Conservation (phyloP, 2,329 filamentous ascomycete species). For the Pyrenochaeta sp. region DNA sequence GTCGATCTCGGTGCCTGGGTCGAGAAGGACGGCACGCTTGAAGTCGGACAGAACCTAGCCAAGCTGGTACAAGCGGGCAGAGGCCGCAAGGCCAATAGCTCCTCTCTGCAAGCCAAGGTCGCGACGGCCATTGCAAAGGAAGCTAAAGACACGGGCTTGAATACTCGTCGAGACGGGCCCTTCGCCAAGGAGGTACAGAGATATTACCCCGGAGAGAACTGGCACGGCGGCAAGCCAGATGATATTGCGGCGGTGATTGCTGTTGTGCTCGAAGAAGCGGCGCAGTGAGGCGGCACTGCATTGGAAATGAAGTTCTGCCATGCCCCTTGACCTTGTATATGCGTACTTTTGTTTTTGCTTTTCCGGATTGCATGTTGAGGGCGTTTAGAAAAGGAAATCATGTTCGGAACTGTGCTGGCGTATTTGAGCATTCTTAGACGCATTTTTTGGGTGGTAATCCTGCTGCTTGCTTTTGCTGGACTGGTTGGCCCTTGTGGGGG, state of each 20-base stretch:
- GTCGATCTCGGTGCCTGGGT: slow-evolving; percentile 76
- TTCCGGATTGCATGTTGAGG: too few relatives aligned
- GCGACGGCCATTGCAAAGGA: slow-evolving; percentile 81
- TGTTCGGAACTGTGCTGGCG: too few relatives aligned
- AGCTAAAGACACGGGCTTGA: slow-evolving; percentile 84
- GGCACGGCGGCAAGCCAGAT: slow-evolving; percentile 91
- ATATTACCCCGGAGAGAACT: slow-evolving; percentile 84
- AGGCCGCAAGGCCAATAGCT: slow-evolving; percentile 48
- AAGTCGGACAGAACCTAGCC: slow-evolving; percentile 67
- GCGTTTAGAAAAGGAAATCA: too few relatives aligned
- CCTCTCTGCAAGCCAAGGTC: slow-evolving; percentile 77
- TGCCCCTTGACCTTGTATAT: too few relatives aligned
- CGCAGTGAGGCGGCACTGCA: too few relatives aligned
- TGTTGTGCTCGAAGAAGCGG: slow-evolving; percentile 41
- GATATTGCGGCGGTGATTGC: slow-evolving; percentile 90
- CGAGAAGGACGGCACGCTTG: slow-evolving; percentile 54
- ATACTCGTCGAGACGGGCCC: slow-evolving; percentile 83
- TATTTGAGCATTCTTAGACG: too few relatives aligned
- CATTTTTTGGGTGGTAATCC: too few relatives aligned
- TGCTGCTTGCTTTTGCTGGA: too few relatives aligned
- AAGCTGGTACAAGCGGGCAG: slow-evolving; percentile 60
- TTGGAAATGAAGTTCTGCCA: too few relatives aligned
- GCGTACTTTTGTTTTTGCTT: too few relatives aligned
- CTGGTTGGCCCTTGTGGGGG: too few relatives aligned
- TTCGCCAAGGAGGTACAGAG: slow-evolving; percentile 95